Evolutionary conservation across 352 stramenopile species (phyloP).

Genomic region (Pythium grandisporangium): DNA sequence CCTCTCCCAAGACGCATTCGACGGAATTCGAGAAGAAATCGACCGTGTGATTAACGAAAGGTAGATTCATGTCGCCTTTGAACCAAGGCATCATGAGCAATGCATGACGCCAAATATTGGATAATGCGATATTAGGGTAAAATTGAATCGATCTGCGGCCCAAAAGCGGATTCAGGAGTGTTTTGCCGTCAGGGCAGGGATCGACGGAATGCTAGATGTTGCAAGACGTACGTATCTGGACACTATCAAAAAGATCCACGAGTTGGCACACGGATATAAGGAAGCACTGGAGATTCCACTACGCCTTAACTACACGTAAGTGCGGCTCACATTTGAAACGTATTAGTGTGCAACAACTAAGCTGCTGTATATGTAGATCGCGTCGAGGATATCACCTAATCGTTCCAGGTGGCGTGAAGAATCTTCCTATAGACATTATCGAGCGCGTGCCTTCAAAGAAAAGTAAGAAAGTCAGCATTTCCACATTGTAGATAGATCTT

Average conservation of each 20-base stretch:
- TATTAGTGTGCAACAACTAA: background rate
- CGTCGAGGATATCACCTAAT: constrained; percentile 66
- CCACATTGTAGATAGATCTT: background rate
- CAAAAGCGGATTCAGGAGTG: constrained; percentile 83
- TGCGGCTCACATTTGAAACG: background rate
- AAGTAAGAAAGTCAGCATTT: constrained; percentile 18
- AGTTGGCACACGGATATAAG: constrained; percentile 67
- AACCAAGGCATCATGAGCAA: background rate
- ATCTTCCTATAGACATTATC: constrained; percentile 52
- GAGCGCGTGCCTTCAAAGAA: constrained; percentile 56
- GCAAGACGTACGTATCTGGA: constrained; percentile 71
- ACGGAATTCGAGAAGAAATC: constrained; percentile 45
- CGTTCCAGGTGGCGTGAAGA: constrained; percentile 38
- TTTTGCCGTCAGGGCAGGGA: constrained; percentile 69
- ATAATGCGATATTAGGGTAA: constrained; percentile 22
- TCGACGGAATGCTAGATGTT: constrained; percentile 83
- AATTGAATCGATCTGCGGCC: constrained; percentile 49
- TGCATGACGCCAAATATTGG: background rate
- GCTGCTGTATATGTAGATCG: constrained; percentile 15
- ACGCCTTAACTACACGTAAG: constrained; percentile 75
- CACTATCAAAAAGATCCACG: constrained; percentile 77
- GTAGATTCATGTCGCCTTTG: constrained; percentile 11
- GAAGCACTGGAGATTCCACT: constrained; percentile 52
- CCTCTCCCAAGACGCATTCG: constrained; percentile 44
- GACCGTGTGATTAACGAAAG: constrained; percentile 68